Conservation (phyloP, 768 basidiomycete species). For the Podaxis pistillaris region DNA sequence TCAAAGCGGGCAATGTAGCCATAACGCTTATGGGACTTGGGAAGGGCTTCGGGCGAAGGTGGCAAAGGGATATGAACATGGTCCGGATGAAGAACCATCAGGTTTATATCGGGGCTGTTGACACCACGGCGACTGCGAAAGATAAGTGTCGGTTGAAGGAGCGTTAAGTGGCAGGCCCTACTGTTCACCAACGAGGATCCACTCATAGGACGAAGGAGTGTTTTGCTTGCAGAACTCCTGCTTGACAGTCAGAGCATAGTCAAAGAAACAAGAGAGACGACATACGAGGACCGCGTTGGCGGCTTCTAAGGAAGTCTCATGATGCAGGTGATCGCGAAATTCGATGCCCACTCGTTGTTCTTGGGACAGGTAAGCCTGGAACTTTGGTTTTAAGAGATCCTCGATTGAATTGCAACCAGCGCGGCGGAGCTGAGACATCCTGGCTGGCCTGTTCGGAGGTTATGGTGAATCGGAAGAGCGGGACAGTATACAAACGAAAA, state of each 20-base stretch:
- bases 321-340: background rate
- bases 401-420: background rate
- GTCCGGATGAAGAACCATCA: slow-evolving; percentile 46
- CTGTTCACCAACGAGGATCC: slow-evolving; percentile 56
- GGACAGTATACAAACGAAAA: background rate
- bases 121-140: slow-evolving; percentile 45
- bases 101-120: slow-evolving; percentile 30
- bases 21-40: slow-evolving; percentile 5
- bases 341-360: background rate
- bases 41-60: slow-evolving; percentile 20
- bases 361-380: background rate
- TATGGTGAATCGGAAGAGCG: background rate
- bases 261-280: slow-evolving; percentile 7
- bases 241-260: background rate
- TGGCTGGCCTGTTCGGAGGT: background rate
- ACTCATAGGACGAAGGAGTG: slow-evolving; percentile 46
- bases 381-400: background rate
- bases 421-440: background rate
- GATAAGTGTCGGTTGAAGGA: background rate
- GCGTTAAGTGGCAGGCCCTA: slow-evolving; percentile 29
- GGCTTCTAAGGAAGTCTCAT: slow-evolving; percentile 31
- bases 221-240: slow-evolving; percentile 51
- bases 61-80: slow-evolving; percentile 43
- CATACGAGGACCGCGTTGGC: slow-evolving; percentile 47
- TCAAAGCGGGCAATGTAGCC: background rate